A percentile compares a stretch with the other conserved stretches of the same genome.
Evolutionary conservation across 306 rosid genomes (phyloP).

Genomic region (Phaseolus lunatus): DNA sequence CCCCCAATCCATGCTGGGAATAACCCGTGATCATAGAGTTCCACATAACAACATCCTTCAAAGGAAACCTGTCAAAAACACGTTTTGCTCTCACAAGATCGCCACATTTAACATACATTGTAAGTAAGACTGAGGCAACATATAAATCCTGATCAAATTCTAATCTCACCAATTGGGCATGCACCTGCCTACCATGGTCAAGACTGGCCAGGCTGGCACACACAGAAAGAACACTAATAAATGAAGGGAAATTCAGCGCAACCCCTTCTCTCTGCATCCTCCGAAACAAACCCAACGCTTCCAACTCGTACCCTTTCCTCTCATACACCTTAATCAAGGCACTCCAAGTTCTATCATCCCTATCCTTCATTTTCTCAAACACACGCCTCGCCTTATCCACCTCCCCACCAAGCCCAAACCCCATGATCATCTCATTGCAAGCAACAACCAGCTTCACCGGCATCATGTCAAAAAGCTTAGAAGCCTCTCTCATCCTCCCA

Average conservation of each 20-base stretch:
- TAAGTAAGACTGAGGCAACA: slow-evolving; percentile 61
- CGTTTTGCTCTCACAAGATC: slow-evolving; percentile 58
- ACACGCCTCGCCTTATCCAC: slow-evolving; percentile 48
- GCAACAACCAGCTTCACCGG: slow-evolving; percentile 50
- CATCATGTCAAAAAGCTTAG: slow-evolving; percentile 59
- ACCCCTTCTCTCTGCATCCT: slow-evolving; percentile 64
- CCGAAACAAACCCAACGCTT: slow-evolving; percentile 57
- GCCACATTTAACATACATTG: slow-evolving; percentile 72
- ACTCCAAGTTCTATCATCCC: slow-evolving; percentile 63
- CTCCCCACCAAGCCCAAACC: slow-evolving; percentile 52
- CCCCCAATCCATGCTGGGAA: slow-evolving; percentile 72
- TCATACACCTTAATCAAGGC: slow-evolving; percentile 65
- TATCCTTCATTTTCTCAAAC: slow-evolving; percentile 61
- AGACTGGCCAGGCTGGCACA: slow-evolving; percentile 63
- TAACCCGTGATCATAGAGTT: slow-evolving; percentile 73
- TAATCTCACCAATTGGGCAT: slow-evolving; percentile 58
- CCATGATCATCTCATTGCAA: slow-evolving; percentile 64
- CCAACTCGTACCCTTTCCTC: slow-evolving; percentile 58
- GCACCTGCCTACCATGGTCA: slow-evolving; percentile 62
- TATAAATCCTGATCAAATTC: slow-evolving; percentile 57
- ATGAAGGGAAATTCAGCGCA: slow-evolving; percentile 55
- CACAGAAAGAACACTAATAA: slow-evolving; percentile 60
- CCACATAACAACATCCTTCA: slow-evolving; percentile 70
- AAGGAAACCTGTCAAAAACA: slow-evolving; percentile 55
- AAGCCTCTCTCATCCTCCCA: slow-evolving; percentile 64